These are phyloP conservation scores for Cystofilobasidium bisporidii DNA, from an alignment of 768 basidiomycete genomes.

Conservation along the genomic window DNA sequence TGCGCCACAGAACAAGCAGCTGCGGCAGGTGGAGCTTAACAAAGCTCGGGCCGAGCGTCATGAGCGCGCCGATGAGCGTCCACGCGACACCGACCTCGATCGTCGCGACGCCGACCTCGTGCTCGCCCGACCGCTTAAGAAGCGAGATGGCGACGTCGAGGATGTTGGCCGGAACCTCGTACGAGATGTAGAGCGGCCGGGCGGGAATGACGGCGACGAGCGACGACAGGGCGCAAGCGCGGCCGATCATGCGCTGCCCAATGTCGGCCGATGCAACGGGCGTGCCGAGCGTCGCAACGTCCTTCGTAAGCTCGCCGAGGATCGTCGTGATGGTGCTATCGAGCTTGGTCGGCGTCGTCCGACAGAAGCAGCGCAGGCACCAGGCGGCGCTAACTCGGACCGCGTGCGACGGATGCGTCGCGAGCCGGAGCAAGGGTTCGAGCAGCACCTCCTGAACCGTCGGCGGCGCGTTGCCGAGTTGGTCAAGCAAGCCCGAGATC, in stretches of 20 bases:
- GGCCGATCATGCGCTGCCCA: slow-evolving; percentile 64
- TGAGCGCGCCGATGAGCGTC: slow-evolving; percentile 79
- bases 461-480: slow-evolving; percentile 83
- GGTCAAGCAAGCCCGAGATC: slow-evolving; percentile 72
- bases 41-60: slow-evolving; percentile 87
- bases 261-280: slow-evolving; percentile 65
- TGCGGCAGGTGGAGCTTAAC: slow-evolving; percentile 89
- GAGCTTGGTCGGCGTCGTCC: slow-evolving; percentile 72
- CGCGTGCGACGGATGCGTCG: slow-evolving; percentile 76
- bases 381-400: slow-evolving; percentile 80
- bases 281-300: slow-evolving; percentile 61
- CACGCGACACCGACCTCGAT: slow-evolving; percentile 89
- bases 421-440: slow-evolving; percentile 73
- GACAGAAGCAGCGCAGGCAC: slow-evolving; percentile 82
- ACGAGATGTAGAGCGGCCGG: slow-evolving; percentile 85
- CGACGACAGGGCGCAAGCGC: slow-evolving; percentile 79
- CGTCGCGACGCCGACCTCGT: slow-evolving; percentile 69
- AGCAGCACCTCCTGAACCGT: slow-evolving; percentile 80
- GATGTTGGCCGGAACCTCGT: slow-evolving; percentile 71
- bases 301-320: slow-evolving; percentile 72
- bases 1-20: slow-evolving; percentile 89
- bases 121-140: slow-evolving; percentile 81
- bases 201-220: slow-evolving; percentile 76
- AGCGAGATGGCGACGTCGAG: slow-evolving; percentile 83
- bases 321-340: slow-evolving; percentile 67